Base-by-base conservation (phyloP, 2,329 filamentous ascomycete species). In the Zymoseptoria tritici region DNA sequence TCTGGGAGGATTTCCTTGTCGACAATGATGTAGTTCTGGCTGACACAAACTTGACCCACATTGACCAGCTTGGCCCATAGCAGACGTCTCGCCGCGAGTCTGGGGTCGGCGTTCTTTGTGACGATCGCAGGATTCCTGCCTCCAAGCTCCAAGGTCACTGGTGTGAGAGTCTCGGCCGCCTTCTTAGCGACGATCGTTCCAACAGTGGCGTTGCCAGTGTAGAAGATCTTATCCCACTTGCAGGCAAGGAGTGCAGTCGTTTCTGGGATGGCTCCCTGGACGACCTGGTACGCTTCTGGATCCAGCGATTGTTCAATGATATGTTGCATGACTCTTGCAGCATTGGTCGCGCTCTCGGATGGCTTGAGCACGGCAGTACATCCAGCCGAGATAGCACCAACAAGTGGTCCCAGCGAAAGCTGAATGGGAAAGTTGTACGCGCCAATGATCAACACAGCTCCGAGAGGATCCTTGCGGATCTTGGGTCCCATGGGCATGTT, bases 221-320 rank as follows among this genome's bases (percentile, higher is more conserved):
- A 99, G 80, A 94, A 92, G 70, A 99, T 95, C 83, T 97, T 97
- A 78, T 95, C 92, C 88, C 92, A 99, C 75, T 93, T 93, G 78
- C 91, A 85, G 60, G 93, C 85, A 36, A 99, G 82, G 52, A 97
- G 78, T 11, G 85, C 86, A 52, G 89, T 90, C 3, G 89, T 91
- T 79, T 96, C 91, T 3, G 87, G 81, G 20, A 96, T 77, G 26
- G 80, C 86, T 61, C 94, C 94, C 73, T 97, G 94, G 66, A 97
- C 80, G 60, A 91, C 83, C 42, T 80, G 78, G 76, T 91, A 97
- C 67, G 86, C 87, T 16, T 85, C 83, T 1, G 85, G 83, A 72
- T 97, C 94, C 57, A 99, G 85, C 49, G 83, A 83, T 49, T 84
- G 81, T 70, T 88, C 83, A 54, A 97, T 75, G 66, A 97, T 83